A percentile compares a stretch with the other conserved stretches of the same genome.
Evolutionary conservation across 768 basidiomycete species (phyloP).

Genomic region (Mycena galopus): DNA sequence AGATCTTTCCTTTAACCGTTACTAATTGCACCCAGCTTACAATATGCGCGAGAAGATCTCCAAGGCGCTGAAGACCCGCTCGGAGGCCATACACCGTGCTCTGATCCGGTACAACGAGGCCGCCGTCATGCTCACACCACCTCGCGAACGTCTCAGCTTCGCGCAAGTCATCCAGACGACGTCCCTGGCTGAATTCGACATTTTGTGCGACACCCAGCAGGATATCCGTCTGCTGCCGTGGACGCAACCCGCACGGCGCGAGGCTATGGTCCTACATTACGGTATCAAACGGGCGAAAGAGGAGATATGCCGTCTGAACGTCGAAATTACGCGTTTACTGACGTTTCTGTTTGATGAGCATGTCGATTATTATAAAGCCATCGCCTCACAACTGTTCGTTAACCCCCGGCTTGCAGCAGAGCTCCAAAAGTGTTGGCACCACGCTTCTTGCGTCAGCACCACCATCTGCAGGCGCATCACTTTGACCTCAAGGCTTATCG

Average conservation of each 20-base stretch:
- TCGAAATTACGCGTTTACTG: neutral
- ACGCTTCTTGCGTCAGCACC: slow-evolving; percentile 6
- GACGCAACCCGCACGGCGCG: neutral
- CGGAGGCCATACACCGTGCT: no score
- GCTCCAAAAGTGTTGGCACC: slow-evolving; percentile 1
- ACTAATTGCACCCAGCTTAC: no score
- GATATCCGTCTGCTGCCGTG: neutral
- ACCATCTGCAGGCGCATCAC: neutral
- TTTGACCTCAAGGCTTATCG: neutral
- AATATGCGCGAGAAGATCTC: no score
- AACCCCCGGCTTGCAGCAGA: slow-evolving; percentile 1
- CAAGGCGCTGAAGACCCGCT: no score
- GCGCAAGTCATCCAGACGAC: neutral
- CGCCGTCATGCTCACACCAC: no score
- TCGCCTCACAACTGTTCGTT: neutral
- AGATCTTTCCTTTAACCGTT: no score
- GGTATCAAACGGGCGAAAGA: no score
- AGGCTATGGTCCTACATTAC: no score
- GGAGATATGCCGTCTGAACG: neutral
- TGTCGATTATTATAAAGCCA: neutral
- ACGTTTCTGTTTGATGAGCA: neutral
- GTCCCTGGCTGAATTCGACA: neutral
- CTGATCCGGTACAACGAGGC: no score
- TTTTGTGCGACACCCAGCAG: neutral
- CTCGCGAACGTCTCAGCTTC: neutral